phyloP scores from a whole-genome alignment of 2,329 filamentous ascomycete genomes.

The Scedosporium apiospermum region DNA sequence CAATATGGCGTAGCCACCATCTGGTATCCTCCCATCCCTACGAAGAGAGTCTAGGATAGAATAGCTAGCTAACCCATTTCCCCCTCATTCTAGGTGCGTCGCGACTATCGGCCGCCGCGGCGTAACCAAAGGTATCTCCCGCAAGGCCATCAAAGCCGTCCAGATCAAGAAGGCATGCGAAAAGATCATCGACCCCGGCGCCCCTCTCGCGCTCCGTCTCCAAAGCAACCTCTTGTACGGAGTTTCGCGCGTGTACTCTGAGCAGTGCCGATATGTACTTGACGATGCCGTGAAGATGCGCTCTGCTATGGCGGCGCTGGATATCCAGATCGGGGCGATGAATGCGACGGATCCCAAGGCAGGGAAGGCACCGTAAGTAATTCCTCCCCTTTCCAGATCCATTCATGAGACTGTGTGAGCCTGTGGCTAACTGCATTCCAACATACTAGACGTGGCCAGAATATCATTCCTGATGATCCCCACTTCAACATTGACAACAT shows the following conservation, averaged over 20 bases:
- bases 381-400: slow-evolving; percentile 28
- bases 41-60: neutral
- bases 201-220: slow-evolving; percentile 80
- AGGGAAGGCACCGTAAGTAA: slow-evolving; percentile 59
- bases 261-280: slow-evolving; percentile 82
- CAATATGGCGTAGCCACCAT: slow-evolving; percentile 92
- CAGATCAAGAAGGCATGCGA: slow-evolving; percentile 78
- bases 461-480: slow-evolving; percentile 74
- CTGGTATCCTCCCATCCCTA: slow-evolving; percentile 52
- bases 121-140: slow-evolving; percentile 63
- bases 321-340: slow-evolving; percentile 31
- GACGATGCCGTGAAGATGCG: slow-evolving; percentile 69
- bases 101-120: slow-evolving; percentile 70
- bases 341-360: slow-evolving; percentile 54
- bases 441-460: slow-evolving; percentile 55
- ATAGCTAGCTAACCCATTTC: slow-evolving; percentile 6
- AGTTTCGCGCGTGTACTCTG: slow-evolving; percentile 72
- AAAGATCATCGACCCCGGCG: slow-evolving; percentile 73
- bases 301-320: slow-evolving; percentile 60
- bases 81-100: slow-evolving; percentile 57
- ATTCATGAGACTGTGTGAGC: neutral
- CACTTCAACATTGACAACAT: slow-evolving; percentile 59
- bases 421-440: slow-evolving; percentile 15
- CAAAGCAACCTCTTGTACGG: slow-evolving; percentile 85
- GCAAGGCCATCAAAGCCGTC: slow-evolving; percentile 82